Conservation (phyloP, 1,284 basidiomycete genomes). For the Anthracocystis setariae region DNA sequence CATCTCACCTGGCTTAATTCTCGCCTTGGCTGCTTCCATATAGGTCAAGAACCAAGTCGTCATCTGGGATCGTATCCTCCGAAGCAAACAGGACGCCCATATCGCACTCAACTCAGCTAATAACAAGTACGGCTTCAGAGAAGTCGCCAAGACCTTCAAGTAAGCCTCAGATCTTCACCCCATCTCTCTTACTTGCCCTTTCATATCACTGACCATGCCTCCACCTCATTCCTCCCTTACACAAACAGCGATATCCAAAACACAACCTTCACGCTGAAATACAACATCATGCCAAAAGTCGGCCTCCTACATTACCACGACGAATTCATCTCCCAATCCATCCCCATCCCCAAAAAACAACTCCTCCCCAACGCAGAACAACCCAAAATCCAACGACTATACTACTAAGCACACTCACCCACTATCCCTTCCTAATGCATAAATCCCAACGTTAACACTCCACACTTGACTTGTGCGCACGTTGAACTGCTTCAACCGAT, state of each 20-base stretch:
- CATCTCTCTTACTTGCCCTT: background rate
- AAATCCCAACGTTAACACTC: background rate
- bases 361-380: conserved; percentile 21
- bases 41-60: conserved; percentile 81
- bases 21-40: background rate
- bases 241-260: conserved; percentile 58
- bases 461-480: background rate
- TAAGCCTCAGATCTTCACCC: conserved; percentile 69
- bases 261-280: conserved; percentile 81
- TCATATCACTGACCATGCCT: conserved; percentile 7
- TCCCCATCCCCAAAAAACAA: conserved; percentile 26
- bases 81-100: conserved; percentile 78
- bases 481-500: too few relatives aligned
- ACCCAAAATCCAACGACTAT: conserved; percentile 34
- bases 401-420: conserved; percentile 23
- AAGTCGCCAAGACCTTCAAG: conserved; percentile 81
- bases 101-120: conserved; percentile 74
- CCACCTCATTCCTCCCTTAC: background rate
- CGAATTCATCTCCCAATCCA: conserved; percentile 21
- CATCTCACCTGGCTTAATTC: background rate
- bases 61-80: conserved; percentile 89
- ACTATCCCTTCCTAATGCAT: background rate
- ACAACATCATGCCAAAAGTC: conserved; percentile 90
- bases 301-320: conserved; percentile 72
- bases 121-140: conserved; percentile 86